Evolutionary conservation across 352 stramenopile species (phyloP).

Genomic region (Phytophthora melonis): DNA sequence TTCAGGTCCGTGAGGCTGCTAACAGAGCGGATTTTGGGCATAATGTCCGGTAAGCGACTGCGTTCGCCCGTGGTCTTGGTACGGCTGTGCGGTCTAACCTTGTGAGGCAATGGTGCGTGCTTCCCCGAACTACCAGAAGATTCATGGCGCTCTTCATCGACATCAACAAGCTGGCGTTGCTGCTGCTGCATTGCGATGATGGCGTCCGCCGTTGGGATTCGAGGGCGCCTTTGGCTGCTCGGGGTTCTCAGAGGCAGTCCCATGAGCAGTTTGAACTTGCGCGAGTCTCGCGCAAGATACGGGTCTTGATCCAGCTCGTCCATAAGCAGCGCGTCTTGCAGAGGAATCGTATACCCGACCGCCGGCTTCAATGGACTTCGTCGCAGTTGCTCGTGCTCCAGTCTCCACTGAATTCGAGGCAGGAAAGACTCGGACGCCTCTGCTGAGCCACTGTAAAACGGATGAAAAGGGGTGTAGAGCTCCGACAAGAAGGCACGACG

Average conservation of each 20-base stretch:
- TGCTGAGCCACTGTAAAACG: slow-evolving; percentile 57
- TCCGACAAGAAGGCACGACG: slow-evolving; percentile 50
- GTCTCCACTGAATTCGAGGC: slow-evolving; percentile 52
- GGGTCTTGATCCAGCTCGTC: slow-evolving; percentile 57
- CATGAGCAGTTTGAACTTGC: slow-evolving; percentile 64
- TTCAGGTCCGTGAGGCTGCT: slow-evolving; percentile 40
- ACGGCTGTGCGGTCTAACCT: slow-evolving; percentile 16
- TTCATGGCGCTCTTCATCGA: slow-evolving; percentile 41
- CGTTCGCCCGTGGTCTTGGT: slow-evolving; percentile 15
- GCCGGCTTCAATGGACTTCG: slow-evolving; percentile 25
- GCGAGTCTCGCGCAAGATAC: slow-evolving; percentile 65
- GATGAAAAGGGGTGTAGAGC: slow-evolving; percentile 65
- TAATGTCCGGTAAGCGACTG: slow-evolving; percentile 36
- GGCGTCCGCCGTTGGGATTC: slow-evolving; percentile 49
- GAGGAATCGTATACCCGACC: slow-evolving; percentile 47
- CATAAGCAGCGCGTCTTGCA: slow-evolving; percentile 47
- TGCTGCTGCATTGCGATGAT: slow-evolving; percentile 51
- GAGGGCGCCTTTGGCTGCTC: slow-evolving; percentile 38
- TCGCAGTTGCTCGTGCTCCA: slow-evolving; percentile 39
- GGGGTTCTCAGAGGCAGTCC: slow-evolving; percentile 49
- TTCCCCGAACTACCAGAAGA: slow-evolving; percentile 7
- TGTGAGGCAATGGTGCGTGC: slow-evolving; percentile 4
- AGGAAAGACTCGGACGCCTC: slow-evolving; percentile 59
- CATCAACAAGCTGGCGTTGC: slow-evolving; percentile 32
- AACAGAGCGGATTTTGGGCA: slow-evolving; percentile 9